Evolutionary conservation across 163 green algal genomes (phyloP).

Genomic region (Prototheca cutis): DNA sequence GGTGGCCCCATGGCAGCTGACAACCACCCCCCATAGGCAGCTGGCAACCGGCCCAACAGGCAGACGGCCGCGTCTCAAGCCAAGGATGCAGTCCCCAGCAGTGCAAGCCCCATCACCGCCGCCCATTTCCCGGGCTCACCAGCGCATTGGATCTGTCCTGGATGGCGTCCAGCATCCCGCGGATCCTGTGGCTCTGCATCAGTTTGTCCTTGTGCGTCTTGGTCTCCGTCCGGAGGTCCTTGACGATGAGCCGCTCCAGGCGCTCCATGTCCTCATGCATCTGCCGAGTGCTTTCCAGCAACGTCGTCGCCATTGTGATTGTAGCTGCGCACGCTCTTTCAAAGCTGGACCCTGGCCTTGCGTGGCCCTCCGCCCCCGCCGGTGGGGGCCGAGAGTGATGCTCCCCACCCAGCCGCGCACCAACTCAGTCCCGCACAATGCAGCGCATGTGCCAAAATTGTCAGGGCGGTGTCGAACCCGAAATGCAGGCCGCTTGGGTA

Average conservation of each 20-base stretch:
- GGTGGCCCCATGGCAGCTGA: no score
- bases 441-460: no score
- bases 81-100: no score
- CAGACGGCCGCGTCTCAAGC: no score
- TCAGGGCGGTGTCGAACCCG: no score
- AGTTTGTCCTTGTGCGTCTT: slow-evolving; percentile 81
- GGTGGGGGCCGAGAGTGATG: background rate
- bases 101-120: no score
- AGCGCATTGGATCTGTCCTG: no score
- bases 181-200: slow-evolving; percentile 67
- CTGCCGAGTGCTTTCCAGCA: slow-evolving; percentile 35
- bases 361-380: background rate
- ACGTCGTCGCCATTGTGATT: slow-evolving; percentile 19
- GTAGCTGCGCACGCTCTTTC: background rate
- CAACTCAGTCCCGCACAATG: no score
- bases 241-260: slow-evolving; percentile 78
- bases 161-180: slow-evolving; percentile 53
- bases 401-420: background rate
- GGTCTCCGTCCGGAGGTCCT: slow-evolving; percentile 66
- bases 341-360: background rate
- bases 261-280: slow-evolving; percentile 83
- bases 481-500: no score
- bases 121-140: no score
- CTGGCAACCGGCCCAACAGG: no score
- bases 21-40: no score